These are phyloP conservation scores for Thamnidium elegans DNA, from an alignment of 192 early-diverging fungal species.

Conservation along the genomic window DNA sequence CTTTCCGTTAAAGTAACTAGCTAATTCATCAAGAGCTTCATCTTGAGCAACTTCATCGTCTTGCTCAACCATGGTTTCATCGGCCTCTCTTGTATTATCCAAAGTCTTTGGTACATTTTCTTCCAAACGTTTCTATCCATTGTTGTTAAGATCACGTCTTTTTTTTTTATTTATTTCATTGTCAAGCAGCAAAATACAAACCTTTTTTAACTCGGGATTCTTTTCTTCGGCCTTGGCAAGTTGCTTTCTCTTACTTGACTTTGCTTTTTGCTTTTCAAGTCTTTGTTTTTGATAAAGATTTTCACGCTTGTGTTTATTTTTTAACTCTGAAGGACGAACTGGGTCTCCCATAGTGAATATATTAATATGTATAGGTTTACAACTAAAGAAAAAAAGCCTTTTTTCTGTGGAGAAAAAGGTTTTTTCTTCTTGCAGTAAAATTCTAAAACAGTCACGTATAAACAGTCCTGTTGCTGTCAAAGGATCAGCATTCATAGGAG, in stretches of 20 bases:
- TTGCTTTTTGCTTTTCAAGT: constrained; percentile 68
- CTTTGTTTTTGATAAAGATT: constrained; percentile 75
- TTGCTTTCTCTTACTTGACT: constrained; percentile 70
- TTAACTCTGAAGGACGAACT: constrained; percentile 56
- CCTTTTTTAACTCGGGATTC: constrained; percentile 83
- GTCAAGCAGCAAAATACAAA: background rate
- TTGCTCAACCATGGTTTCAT: constrained; percentile 83
- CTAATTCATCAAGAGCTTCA: constrained; percentile 82
- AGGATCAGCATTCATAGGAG: too few relatives aligned
- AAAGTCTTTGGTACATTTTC: constrained; percentile 91
- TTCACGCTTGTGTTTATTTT: constrained; percentile 85
- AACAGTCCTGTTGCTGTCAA: too few relatives aligned
- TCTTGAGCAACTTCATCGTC: constrained; percentile 83
- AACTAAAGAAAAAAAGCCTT: too few relatives aligned
- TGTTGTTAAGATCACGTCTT: background rate
- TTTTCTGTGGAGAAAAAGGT: too few relatives aligned
- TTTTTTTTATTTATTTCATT: background rate
- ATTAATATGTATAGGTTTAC: too few relatives aligned
- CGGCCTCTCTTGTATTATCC: constrained; percentile 88
- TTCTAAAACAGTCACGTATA: too few relatives aligned
- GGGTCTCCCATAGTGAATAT: background rate
- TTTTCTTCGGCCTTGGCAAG: constrained; percentile 75
- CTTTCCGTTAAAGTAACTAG: constrained; percentile 84
- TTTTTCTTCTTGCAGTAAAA: too few relatives aligned
- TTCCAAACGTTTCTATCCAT: constrained; percentile 68